Evolutionary conservation across 768 basidiomycete genomes (phyloP).

Genomic region (Rhodosporidiobolus sp.): DNA sequence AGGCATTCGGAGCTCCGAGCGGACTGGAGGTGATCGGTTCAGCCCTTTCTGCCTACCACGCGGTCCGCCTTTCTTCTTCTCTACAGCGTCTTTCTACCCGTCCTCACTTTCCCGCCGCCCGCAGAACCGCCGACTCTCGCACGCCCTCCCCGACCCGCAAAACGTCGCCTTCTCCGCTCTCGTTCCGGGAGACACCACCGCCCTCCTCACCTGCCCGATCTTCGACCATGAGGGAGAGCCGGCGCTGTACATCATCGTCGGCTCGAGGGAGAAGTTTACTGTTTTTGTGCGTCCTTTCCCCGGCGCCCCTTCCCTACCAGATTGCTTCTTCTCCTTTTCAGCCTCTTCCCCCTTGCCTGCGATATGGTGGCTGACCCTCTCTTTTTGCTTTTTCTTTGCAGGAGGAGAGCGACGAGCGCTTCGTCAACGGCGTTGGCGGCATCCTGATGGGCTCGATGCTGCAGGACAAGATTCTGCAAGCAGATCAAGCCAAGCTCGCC

Average conservation of each 20-base stretch:
- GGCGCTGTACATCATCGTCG: not conserved
- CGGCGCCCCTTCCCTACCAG: no score
- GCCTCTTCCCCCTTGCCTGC: not conserved
- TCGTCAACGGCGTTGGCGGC: not conserved
- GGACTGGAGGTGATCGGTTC: not conserved
- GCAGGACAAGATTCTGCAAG: constrained; percentile 6
- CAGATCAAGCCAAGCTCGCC: constrained; percentile 2
- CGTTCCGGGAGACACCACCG: not conserved
- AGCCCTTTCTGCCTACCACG: not conserved
- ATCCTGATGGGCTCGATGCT: not conserved
- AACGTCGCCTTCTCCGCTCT: not conserved
- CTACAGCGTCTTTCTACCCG: no score
- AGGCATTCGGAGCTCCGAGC: not conserved
- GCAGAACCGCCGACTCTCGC: not conserved
- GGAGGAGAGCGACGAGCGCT: not conserved
- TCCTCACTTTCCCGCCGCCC: no score
- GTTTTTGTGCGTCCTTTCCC: not conserved
- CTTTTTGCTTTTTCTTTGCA: not conserved
- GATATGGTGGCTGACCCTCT: no score
- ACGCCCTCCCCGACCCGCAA: not conserved
- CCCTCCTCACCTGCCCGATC: not conserved
- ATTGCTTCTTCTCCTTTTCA: not conserved
- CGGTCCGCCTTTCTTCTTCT: no score
- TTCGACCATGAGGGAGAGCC: constrained; percentile 21
- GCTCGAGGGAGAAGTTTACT: not conserved